Base-by-base conservation (phyloP, 2,329 filamentous ascomycete species). In the Calycina herbarum region DNA sequence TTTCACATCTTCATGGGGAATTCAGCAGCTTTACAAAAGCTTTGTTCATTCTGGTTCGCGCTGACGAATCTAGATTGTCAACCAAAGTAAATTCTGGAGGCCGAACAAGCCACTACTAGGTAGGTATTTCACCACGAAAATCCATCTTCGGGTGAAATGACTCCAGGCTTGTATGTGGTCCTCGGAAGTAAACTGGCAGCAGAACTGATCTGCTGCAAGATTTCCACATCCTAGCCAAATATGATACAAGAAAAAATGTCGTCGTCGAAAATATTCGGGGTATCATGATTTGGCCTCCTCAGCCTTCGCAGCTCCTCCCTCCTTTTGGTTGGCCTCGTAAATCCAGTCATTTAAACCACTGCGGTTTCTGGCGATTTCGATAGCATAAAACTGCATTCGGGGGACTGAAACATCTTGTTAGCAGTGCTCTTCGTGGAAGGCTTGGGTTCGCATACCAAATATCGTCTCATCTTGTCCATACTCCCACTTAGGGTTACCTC, bases 261-360 rank as follows among this genome's bases (percentile, higher is more conserved):
- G 20, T 27, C 2, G 48, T 40, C 38, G 38, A 40, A 54, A 20
- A 57, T 24, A 20, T 35, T 20, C 56, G 31, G 61, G 61, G 61
- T 62, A 62, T 62, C 61, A 62, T 62, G 27, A 61, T 45, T 29
- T 31, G 20, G 20, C 42, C 13, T 57, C 56, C 27, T 51, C 11
- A 1, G 51, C 10, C 27, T 27, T 57, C 11, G 31, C 56, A 40
- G 35, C 27, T 56, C 40, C 38, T 45, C 33, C 20, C 58, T 85
- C 82, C 64, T 84, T 83, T 74, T 94, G 88, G 1, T 89, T 86
- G 77, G 92, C 85, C 80, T 98, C 94, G 78, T 94, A 95, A 69
- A 99, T 88, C 95, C 95, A 99, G 79, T 99, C 95, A 76, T 99
- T 99, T 66, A 98, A 80, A 33, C 94, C 94, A 63, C 86, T 86